phyloP scores from a whole-genome alignment of 257 asterid genomes.

The Verbascum thapsus region DNA sequence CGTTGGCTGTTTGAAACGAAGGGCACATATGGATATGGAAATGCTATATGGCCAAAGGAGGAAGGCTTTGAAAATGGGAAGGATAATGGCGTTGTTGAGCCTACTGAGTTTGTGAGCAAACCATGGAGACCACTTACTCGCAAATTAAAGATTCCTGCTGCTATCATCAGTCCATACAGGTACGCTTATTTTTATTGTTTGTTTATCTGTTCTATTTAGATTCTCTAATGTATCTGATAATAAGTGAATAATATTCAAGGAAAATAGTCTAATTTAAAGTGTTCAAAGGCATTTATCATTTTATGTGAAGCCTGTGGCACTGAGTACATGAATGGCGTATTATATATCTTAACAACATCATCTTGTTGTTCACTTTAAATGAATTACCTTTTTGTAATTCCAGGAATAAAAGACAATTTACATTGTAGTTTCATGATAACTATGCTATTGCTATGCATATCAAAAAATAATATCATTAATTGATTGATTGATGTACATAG shows the following conservation, averaged over 20 bases:
- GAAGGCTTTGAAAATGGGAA: conserved; percentile 51
- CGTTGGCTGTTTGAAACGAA: conserved; percentile 79
- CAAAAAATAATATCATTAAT: neutral
- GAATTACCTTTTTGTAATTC: too few relatives aligned
- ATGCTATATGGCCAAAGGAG: conserved; percentile 87
- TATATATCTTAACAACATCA: too few relatives aligned
- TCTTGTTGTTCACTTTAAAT: too few relatives aligned
- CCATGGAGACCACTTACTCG: conserved; percentile 91
- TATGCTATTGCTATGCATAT: neutral
- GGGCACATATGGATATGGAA: conserved; percentile 83
- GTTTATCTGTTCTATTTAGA: neutral
- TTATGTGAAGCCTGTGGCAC: too few relatives aligned
- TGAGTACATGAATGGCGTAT: too few relatives aligned
- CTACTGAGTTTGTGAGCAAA: conserved; percentile 53
- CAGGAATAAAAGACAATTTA: neutral
- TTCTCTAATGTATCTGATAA: too few relatives aligned
- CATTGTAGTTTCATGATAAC: neutral
- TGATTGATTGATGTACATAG: conserved; percentile 18
- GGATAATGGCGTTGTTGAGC: conserved; percentile 43
- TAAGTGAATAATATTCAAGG: too few relatives aligned
- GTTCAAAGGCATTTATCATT: too few relatives aligned
- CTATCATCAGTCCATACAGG: conserved; percentile 81
- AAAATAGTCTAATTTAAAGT: too few relatives aligned
- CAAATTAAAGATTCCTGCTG: conserved; percentile 69
- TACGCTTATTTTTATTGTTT: conserved; percentile 25